These are phyloP conservation scores for Pythium pectinolyticum DNA, from an alignment of 352 stramenopile genomes.

Conservation along the genomic window DNA sequence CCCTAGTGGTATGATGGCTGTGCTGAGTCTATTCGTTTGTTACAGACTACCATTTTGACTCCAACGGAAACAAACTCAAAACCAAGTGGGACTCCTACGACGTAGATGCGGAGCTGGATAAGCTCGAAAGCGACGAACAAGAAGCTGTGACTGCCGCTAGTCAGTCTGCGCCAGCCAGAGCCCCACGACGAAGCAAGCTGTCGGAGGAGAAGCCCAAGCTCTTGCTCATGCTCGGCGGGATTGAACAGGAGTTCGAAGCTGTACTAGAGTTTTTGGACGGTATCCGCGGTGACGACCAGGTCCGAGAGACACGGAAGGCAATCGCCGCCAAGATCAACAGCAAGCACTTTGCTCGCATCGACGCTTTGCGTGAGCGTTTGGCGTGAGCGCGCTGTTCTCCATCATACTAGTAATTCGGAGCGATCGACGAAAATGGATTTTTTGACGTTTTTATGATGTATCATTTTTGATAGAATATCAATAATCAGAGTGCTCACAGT, in stretches of 20 bases:
- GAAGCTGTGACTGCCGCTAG: not conserved
- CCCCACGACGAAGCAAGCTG: constrained; percentile 10
- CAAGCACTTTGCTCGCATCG: constrained; percentile 68
- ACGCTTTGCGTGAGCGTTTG: constrained; percentile 42
- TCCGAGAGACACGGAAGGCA: constrained; percentile 69
- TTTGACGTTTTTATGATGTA: not conserved
- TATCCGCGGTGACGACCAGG: constrained; percentile 60
- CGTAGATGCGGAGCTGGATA: constrained; percentile 73
- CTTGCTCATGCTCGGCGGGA: constrained; percentile 38
- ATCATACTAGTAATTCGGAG: no score
- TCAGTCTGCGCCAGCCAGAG: not conserved
- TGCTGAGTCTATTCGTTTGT: not conserved
- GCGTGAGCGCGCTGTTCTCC: no score
- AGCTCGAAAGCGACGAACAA: constrained; percentile 58
- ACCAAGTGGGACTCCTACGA: constrained; percentile 86
- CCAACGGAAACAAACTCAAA: constrained; percentile 83
- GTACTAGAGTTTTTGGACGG: constrained; percentile 77
- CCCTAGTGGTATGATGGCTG: not conserved
- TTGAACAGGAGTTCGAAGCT: constrained; percentile 80
- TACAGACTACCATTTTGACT: constrained; percentile 86
- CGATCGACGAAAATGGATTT: no score
- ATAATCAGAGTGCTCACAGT: not conserved
- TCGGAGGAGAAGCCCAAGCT: constrained; percentile 44
- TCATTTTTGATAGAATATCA: not conserved
- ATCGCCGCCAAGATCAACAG: constrained; percentile 65